Percentiles rank a stretch among this genome's conserved stretches.
Evolutionary conservation across 345 rosid species (phyloP).

Genomic region (Syzygium aromaticum): DNA sequence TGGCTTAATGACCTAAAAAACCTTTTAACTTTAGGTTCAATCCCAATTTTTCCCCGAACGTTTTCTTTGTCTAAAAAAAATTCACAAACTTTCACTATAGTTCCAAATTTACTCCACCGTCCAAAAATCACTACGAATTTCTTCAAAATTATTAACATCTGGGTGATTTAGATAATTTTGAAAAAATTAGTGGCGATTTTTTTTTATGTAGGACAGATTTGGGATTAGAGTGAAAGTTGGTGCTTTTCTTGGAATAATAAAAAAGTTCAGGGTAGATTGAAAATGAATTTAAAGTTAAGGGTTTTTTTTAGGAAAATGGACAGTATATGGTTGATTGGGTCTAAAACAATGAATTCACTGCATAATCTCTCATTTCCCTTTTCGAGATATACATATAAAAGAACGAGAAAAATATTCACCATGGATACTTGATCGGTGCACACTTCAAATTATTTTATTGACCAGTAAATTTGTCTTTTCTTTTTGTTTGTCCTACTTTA

Average conservation of each 20-base stretch:
- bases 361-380: not conserved
- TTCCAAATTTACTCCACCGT: not conserved
- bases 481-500: no score
- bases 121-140: not conserved
- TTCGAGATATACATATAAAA: not conserved
- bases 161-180: rapidly evolving
- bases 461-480: not conserved
- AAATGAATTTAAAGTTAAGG: no score
- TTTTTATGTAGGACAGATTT: not conserved
- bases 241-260: not conserved
- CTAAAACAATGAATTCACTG: not conserved
- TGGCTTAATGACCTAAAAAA: not conserved
- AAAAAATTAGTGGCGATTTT: not conserved
- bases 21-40: not conserved
- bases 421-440: not conserved
- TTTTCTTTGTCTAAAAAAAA: not conserved
- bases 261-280: not conserved
- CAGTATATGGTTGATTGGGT: not conserved
- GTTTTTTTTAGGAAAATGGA: no score
- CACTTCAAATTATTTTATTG: not conserved
- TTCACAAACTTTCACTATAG: not conserved
- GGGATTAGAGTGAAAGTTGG: not conserved
- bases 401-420: not conserved
- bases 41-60: rapidly evolving
- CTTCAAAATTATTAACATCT: not conserved